Conservation (phyloP, 495 filamentous ascomycete genomes). For the Cercophora scortea region DNA sequence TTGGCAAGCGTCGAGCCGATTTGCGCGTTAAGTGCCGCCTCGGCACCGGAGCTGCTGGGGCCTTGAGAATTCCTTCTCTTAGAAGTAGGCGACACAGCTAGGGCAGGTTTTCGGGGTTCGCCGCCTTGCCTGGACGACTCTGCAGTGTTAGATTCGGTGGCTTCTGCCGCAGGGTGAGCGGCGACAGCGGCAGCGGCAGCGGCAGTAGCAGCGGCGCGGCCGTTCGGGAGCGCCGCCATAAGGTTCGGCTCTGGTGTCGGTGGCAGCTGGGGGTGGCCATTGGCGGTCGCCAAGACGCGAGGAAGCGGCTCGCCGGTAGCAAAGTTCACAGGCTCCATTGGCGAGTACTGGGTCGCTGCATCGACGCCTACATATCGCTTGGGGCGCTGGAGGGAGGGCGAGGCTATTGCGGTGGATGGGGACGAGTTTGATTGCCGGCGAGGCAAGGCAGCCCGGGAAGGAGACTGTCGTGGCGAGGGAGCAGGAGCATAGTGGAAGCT, state of each 20-base stretch:
- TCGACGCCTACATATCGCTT: conserved; percentile 44
- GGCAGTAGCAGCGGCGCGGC: conserved; percentile 8
- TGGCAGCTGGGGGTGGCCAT: conserved; percentile 19
- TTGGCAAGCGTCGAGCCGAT: conserved; percentile 39
- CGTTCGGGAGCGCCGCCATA: conserved; percentile 19
- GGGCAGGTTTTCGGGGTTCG: conserved; percentile 1
- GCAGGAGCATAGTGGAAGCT: conserved; percentile 39
- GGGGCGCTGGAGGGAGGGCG: conserved; percentile 25
- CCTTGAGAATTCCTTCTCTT: conserved; percentile 41
- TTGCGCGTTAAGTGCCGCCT: conserved; percentile 12
- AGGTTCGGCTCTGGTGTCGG: conserved; percentile 8
- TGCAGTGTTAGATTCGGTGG: too few relatives aligned
- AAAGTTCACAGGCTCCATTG: conserved; percentile 38
- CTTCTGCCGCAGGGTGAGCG: not conserved
- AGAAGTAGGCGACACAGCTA: conserved; percentile 27
- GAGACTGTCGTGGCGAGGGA: conserved; percentile 34
- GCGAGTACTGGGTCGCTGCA: conserved; percentile 51
- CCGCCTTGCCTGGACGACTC: conserved; percentile 3
- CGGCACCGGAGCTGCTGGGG: conserved; percentile 35
- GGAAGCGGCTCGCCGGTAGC: conserved; percentile 26
- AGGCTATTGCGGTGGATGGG: conserved; percentile 23
- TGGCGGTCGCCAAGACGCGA: conserved; percentile 11
- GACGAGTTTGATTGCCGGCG: conserved; percentile 34
- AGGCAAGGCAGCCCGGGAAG: conserved; percentile 36
- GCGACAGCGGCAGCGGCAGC: conserved; percentile 5